Evolutionary conservation across 805 yeast genomes (phyloP), one percentile per base, ranked within the genome.

Genomic region (Saturnispora hagleri): DNA sequence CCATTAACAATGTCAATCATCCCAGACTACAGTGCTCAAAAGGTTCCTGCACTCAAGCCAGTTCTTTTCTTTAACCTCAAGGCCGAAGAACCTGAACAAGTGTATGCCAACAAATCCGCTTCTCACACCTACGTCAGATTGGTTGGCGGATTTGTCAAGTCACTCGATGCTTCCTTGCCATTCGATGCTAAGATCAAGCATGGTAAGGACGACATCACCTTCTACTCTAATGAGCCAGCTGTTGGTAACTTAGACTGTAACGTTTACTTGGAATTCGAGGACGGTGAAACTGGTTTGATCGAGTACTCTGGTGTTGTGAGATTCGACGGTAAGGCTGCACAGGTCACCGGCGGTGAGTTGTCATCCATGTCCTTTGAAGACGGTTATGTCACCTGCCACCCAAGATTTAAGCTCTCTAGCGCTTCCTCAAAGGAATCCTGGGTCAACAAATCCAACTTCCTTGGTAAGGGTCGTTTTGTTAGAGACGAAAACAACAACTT

Each of bases 391-490:
- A 72, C 79, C 17, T 66, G 68, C 57, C 75, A 70, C 60, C 82
- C 84, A 22, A 62, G 60, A 13, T 67, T 79, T 56, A 58, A 62
- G 45, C 62, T 79, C 18, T 78, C 72, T 54, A 72, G 68, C 13
- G 65, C 61, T 22, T 70, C 72, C 38, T 72, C 67, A 40, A 73
- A 67, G 15, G 76, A 75, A 57, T 62, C 69, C 56, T 82, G 88
- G 88, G 73, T 74, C 17, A 56, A 67, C 43, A 61, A 66, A 46
- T 73, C 75, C 61, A 76, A 72, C 57, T 69, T 80, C 52, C 47
- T 79, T 22, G 87, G 84, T 20, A 77, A 74, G 61, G 87, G 88
- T 34, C 72, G 83, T 53, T 80, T 81, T 59, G 60, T 75, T 46
- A 71, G 82, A 58, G 77, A 75, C 55, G 69, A 62, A 4, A 60